Percentiles rank a stretch among this genome's conserved stretches.
Evolutionary conservation across 1,139 yeast genomes (phyloP).

Genomic region (Saccharomyces hybrid): DNA sequence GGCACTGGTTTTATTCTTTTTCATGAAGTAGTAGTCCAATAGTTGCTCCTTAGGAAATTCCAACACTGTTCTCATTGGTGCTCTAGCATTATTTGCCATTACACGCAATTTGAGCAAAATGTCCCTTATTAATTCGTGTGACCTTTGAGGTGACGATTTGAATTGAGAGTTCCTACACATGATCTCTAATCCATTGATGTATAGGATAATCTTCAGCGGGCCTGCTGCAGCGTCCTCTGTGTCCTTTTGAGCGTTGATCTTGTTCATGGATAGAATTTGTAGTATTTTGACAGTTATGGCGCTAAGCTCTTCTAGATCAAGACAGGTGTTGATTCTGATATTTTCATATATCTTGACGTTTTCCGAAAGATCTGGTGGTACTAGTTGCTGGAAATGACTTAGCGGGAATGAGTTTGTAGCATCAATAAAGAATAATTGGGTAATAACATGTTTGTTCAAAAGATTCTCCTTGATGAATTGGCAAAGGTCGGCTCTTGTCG

Average conservation of each 20-base stretch:
- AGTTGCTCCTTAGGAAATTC: slow-evolving; percentile 13
- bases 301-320: slow-evolving; percentile 23
- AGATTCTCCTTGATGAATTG: neutral
- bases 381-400: slow-evolving; percentile 15
- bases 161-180: slow-evolving; percentile 25
- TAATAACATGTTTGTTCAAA: neutral
- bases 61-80: slow-evolving; percentile 11
- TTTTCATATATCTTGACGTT: slow-evolving; percentile 19
- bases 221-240: neutral
- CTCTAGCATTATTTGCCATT: slow-evolving; percentile 11
- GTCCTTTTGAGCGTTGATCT: slow-evolving; percentile 6
- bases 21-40: slow-evolving; percentile 2
- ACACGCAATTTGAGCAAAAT: slow-evolving; percentile 20
- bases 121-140: slow-evolving; percentile 22
- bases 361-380: slow-evolving; percentile 9
- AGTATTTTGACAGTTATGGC: slow-evolving; percentile 14
- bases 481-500: neutral
- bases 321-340: slow-evolving; percentile 21
- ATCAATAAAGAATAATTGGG: slow-evolving; percentile 19
- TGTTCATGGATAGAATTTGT: slow-evolving; percentile 13
- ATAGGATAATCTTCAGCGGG: slow-evolving; percentile 10
- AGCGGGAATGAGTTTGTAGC: slow-evolving; percentile 27
- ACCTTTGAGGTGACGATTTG: slow-evolving; percentile 11
- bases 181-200: slow-evolving; percentile 24
- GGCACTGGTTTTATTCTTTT: slow-evolving; percentile 1